Conservation (phyloP, 306 rosid genomes). For the Oemleria cerasiformis region DNA sequence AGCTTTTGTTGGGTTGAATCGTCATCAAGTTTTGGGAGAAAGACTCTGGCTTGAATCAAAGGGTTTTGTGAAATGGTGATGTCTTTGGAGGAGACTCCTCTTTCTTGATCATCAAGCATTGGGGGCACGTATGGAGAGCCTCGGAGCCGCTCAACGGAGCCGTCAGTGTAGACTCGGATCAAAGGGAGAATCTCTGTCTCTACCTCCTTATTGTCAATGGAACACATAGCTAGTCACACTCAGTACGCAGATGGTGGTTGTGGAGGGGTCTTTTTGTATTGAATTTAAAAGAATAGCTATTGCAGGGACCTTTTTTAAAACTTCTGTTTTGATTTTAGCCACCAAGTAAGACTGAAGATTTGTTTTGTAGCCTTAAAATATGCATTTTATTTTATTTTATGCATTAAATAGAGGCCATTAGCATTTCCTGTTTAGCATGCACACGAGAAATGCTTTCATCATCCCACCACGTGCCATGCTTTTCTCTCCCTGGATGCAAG, state of each 20-base stretch:
- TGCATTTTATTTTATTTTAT: no score
- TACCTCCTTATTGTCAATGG: conserved; percentile 30
- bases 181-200: conserved; percentile 36
- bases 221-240: conserved; percentile 26
- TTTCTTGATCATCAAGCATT: conserved; percentile 29
- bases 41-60: conserved; percentile 37
- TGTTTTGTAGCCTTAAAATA: no score
- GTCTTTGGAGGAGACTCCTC: conserved; percentile 53
- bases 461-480: no score
- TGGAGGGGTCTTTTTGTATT: background rate
- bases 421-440: no score
- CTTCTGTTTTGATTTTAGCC: no score
- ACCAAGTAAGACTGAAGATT: no score
- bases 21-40: conserved; percentile 34
- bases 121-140: conserved; percentile 39
- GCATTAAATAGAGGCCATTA: no score
- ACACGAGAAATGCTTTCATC: no score
- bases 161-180: conserved; percentile 44
- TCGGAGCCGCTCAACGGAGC: conserved; percentile 42
- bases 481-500: no score
- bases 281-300: no score
- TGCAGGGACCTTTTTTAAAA: no score
- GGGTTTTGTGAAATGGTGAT: conserved; percentile 38
- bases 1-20: conserved; percentile 8
- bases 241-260: background rate